Conservation (phyloP, 2,329 filamentous ascomycete species). For the Xylaria sp. region DNA sequence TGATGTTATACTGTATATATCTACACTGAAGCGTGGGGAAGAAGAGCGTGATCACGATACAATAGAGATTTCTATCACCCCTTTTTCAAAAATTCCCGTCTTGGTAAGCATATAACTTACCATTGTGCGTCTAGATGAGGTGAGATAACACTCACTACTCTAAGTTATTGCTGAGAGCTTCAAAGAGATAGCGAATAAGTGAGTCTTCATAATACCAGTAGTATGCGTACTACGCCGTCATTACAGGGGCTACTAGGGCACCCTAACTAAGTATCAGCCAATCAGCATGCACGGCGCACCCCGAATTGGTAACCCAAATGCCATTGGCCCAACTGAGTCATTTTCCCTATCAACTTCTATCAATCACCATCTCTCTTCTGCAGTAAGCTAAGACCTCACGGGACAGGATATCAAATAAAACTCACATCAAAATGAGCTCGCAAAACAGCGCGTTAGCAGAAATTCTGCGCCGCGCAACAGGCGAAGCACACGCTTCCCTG, state of each 20-base stretch:
- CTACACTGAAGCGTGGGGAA: background rate
- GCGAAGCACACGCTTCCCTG: constrained; percentile 48
- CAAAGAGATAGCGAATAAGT: background rate
- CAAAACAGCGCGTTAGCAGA: constrained; percentile 15
- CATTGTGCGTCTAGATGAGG: no score
- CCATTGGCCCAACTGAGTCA: constrained; percentile 15
- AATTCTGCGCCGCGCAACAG: constrained; percentile 29
- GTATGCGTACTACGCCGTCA: background rate
- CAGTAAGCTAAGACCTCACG: background rate
- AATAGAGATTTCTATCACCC: background rate
- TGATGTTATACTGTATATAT: background rate
- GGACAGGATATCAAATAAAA: background rate
- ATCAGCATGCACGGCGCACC: constrained; percentile 22
- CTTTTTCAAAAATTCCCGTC: no score
- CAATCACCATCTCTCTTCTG: background rate
- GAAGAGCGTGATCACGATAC: background rate
- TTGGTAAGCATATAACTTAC: no score
- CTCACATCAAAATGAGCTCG: constrained; percentile 4
- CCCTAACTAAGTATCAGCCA: constrained; percentile 6
- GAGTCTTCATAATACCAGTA: no score
- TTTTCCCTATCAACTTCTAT: constrained; percentile 10
- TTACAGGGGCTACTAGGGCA: background rate
- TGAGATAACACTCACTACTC: no score
- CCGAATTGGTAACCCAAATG: constrained; percentile 29
- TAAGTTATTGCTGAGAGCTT: background rate